Evolutionary conservation across 2,329 filamentous ascomycete genomes (phyloP), one percentile per base, ranked within the genome.

Genomic region (Fusarium proliferatum): DNA sequence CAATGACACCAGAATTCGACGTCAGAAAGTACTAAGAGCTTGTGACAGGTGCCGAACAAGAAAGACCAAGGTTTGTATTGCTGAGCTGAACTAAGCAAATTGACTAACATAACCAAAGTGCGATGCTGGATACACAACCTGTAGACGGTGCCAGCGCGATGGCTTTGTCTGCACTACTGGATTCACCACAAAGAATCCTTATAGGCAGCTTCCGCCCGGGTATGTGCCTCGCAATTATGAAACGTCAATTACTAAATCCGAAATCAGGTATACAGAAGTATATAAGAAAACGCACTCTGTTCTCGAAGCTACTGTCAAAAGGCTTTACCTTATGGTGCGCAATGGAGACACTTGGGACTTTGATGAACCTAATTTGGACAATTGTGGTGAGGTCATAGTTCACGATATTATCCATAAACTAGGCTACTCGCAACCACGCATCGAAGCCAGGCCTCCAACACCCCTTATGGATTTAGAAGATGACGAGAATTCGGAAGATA

Each of bases 21-120:
- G 46, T 5, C n/a, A n/a, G 28, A 49, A 49, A 49, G 46, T 16
- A 4, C 9, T 33, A 17, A 30, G 46, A 33, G 46, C 46, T 1
- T 49, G 46, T 33, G 46, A 49, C 6, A 49, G 46, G 33, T 49
- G 46, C 3, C 46, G 46, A 30, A 7, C 11, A 17, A 49, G 28
- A 30, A 49, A 49, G 28, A n/a, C 28, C 9, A 49, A 49, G 46
- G 46, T 49, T 15, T 1, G 28, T 33, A 12, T 8, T n/a, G 2
- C 2, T 33, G 6, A n/a, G 1, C 21, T 1, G 9, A 17, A 28
- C 26, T 49, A 1, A 9, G 2, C 5, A n/a, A 3, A 33, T 11
- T 9, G 0, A n/a, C 46, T 49, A 9, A 49, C 3, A n/a, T 33
- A 4, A 9, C 4, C 16, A 49, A 49, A 49, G 46, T 49, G 46